Percentiles rank a stretch among this genome's conserved stretches.
Evolutionary conservation across 305 asterid species (phyloP).

Genomic region (Coffea humblotiana): DNA sequence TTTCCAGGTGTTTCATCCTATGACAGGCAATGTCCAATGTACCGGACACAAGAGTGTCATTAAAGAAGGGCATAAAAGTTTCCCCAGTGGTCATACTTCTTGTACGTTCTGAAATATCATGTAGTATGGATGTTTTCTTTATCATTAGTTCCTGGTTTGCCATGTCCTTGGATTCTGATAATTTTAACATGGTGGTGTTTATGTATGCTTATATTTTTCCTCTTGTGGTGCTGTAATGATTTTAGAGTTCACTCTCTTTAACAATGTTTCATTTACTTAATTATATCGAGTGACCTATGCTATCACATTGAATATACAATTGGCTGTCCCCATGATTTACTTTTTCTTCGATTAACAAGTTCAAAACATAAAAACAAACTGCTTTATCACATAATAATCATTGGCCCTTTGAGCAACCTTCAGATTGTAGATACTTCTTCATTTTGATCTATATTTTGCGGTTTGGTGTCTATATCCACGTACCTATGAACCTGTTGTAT

Average conservation of each 20-base stretch:
- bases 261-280: background rate
- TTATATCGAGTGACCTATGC: background rate
- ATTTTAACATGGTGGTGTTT: background rate
- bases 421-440: background rate
- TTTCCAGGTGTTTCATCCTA: slow-evolving; percentile 59
- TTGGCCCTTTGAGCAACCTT: background rate
- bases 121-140: background rate
- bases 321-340: background rate
- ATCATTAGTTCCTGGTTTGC: background rate
- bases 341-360: background rate
- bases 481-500: background rate
- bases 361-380: background rate
- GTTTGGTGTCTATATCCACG: no score
- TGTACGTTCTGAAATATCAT: slow-evolving; percentile 44
- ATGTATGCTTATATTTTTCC: background rate
- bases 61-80: slow-evolving; percentile 94
- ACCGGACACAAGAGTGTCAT: slow-evolving; percentile 69
- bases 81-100: slow-evolving; percentile 92
- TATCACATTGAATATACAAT: background rate
- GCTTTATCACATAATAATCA: background rate
- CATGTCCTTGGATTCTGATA: background rate
- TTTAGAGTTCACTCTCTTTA: background rate
- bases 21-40: slow-evolving; percentile 78
- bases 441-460: background rate
- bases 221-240: no score